Percentiles rank a stretch among this genome's conserved stretches.
Evolutionary conservation across 495 filamentous ascomycete genomes (phyloP).

Genomic region (Staphylotrichum longicolle): DNA sequence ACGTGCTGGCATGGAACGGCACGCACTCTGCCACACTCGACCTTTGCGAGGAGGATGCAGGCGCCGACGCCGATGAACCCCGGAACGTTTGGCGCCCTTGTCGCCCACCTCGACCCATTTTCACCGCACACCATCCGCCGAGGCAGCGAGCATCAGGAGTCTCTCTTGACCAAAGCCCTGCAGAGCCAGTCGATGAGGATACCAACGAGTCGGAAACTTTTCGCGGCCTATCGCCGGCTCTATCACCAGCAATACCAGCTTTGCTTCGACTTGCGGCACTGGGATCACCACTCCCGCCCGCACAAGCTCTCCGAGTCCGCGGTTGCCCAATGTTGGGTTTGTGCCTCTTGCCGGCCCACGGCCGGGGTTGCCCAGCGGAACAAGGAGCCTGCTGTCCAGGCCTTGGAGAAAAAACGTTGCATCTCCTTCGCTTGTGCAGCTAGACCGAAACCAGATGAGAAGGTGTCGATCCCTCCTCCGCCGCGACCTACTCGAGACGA

Average conservation of each 20-base stretch:
- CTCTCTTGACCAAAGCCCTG: slow-evolving; percentile 76
- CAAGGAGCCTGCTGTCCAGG: slow-evolving; percentile 35
- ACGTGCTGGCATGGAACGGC: slow-evolving; percentile 42
- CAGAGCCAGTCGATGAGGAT: slow-evolving; percentile 60
- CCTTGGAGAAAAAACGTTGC: slow-evolving; percentile 64
- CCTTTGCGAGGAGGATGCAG: slow-evolving; percentile 42
- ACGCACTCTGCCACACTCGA: slow-evolving; percentile 44
- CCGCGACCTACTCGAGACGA: slow-evolving; percentile 25
- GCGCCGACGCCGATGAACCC: slow-evolving; percentile 37
- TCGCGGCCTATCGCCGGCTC: slow-evolving; percentile 51
- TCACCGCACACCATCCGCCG: slow-evolving; percentile 43
- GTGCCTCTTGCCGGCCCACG: slow-evolving; percentile 20
- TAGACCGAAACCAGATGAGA: slow-evolving; percentile 39
- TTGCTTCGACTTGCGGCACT: slow-evolving; percentile 83
- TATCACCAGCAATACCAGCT: slow-evolving; percentile 72
- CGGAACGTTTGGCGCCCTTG: slow-evolving; percentile 23
- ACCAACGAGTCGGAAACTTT: slow-evolving; percentile 25
- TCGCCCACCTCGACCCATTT: slow-evolving; percentile 37
- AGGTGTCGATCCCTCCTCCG: slow-evolving; percentile 29
- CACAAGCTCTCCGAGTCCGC: slow-evolving; percentile 85
- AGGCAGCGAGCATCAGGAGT: slow-evolving; percentile 57
- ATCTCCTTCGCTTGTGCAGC: slow-evolving; percentile 86
- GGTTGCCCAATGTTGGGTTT: slow-evolving; percentile 47
- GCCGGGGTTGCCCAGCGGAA: slow-evolving; percentile 19
- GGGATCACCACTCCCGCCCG: slow-evolving; percentile 88